These are phyloP conservation scores for Catunica adiposa DNA, from an alignment of 2,329 filamentous ascomycete species.

Conservation along the genomic window DNA sequence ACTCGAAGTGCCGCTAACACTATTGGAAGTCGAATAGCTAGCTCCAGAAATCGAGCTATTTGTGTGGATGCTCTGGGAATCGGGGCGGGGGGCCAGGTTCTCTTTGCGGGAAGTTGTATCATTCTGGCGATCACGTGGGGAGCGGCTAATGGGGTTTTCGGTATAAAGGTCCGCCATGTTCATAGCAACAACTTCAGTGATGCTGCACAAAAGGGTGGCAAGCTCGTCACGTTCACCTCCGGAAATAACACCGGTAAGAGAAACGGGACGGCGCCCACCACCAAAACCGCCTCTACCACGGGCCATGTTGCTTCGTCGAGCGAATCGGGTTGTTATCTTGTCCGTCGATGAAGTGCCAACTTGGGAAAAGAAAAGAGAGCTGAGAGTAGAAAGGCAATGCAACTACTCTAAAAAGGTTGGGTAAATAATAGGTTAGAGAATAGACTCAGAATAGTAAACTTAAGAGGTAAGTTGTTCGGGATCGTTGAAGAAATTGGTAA, in stretches of 20 bases:
- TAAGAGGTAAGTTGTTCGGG: neutral
- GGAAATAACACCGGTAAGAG: constrained; percentile 34
- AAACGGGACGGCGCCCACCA: constrained; percentile 29
- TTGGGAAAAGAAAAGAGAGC: neutral
- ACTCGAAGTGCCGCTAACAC: constrained; percentile 15
- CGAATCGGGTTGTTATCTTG: constrained; percentile 4
- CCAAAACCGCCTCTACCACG: constrained; percentile 22
- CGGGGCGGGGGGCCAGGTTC: constrained; percentile 7
- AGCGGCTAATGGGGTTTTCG: neutral
- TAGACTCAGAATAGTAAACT: neutral
- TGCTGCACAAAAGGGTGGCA: constrained; percentile 31
- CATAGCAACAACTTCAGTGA: constrained; percentile 38
- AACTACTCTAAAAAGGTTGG: neutral
- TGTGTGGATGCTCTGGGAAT: constrained; percentile 16
- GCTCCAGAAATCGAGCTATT: constrained; percentile 11
- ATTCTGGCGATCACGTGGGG: neutral
- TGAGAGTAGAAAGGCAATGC: neutral
- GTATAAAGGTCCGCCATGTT: constrained; percentile 36
- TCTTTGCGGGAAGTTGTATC: constrained; percentile 10
- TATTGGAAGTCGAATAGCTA: neutral
- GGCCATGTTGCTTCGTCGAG: constrained; percentile 21
- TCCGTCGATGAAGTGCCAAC: neutral
- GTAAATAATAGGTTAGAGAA: neutral
- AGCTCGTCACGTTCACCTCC: constrained; percentile 35
- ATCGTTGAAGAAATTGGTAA: neutral